Conservation (phyloP, 768 basidiomycete genomes). For the Trametes sanguinea region DNA sequence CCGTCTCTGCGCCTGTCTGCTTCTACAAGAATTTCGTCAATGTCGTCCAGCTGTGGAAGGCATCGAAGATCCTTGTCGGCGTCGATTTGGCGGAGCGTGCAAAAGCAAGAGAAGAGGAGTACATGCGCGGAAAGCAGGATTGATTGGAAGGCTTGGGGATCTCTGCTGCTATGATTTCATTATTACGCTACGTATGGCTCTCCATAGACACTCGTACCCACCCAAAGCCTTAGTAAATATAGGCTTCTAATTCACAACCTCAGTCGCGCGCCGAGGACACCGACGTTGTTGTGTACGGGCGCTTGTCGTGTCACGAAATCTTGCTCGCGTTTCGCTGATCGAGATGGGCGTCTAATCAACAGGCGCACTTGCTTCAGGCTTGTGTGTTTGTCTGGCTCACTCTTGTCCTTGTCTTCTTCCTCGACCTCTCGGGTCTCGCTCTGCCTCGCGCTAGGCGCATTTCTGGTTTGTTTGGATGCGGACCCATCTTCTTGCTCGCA, state of each 20-base stretch:
- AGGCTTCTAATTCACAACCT: slow-evolving; percentile 5
- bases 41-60: slow-evolving; percentile 97
- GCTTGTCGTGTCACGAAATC: background rate
- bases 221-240: slow-evolving; percentile 7
- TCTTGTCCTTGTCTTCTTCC: background rate
- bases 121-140: slow-evolving; percentile 21
- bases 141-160: slow-evolving; percentile 1
- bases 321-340: background rate
- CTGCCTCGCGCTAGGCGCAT: slow-evolving; percentile 15
- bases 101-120: slow-evolving; percentile 51
- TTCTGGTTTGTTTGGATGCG: slow-evolving; percentile 35
- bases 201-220: slow-evolving; percentile 18
- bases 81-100: slow-evolving; percentile 89
- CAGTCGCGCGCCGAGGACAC: background rate
- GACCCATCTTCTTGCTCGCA: slow-evolving; percentile 38
- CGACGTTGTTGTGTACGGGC: background rate
- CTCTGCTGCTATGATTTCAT: background rate
- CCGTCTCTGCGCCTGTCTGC: slow-evolving; percentile 66
- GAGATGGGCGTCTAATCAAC: background rate
- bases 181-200: slow-evolving; percentile 15
- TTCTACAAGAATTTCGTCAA: slow-evolving; percentile 90
- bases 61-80: slow-evolving; percentile 90
- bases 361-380: slow-evolving; percentile 1
- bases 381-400: background rate
- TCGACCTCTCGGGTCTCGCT: slow-evolving; percentile 2